A percentile compares a stretch with the other conserved stretches of the same genome.
phyloP scores from a whole-genome alignment of 2,329 filamentous ascomycete species.

The Fusarium chuoi region DNA sequence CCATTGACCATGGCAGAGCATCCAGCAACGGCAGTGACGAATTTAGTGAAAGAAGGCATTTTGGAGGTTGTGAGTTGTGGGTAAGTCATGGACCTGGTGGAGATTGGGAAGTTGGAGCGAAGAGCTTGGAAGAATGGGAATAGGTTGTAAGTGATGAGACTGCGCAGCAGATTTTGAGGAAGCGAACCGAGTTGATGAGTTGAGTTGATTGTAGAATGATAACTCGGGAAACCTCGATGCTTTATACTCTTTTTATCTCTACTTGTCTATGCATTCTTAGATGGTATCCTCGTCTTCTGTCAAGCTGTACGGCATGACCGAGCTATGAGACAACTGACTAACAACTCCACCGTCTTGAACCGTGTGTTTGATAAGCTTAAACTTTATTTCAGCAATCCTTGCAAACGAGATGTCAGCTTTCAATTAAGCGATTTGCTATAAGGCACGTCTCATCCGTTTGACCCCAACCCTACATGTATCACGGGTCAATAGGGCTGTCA shows the following conservation, averaged over 20 bases:
- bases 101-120: neutral
- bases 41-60: constrained; percentile 1
- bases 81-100: neutral
- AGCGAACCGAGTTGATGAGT: neutral
- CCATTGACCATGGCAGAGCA: neutral
- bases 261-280: rapidly evolving
- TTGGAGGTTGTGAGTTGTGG: neutral
- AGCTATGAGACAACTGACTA: neutral
- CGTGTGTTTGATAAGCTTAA: constrained; percentile 2
- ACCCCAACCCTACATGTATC: neutral
- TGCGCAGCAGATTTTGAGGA: neutral
- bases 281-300: neutral
- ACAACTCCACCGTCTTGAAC: neutral
- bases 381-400: neutral
- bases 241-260: neutral
- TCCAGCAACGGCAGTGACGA: neutral
- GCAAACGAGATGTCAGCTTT: neutral
- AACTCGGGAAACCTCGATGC: rapidly evolving
- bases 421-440: neutral
- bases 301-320: neutral
- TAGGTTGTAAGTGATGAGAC: neutral
- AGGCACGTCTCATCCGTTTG: neutral
- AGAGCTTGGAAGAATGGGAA: neutral
- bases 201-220: neutral
- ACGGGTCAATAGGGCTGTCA: neutral